Evolutionary conservation across 2,329 filamentous ascomycete species (phyloP).

Genomic region (Plenodomus lindquistii): DNA sequence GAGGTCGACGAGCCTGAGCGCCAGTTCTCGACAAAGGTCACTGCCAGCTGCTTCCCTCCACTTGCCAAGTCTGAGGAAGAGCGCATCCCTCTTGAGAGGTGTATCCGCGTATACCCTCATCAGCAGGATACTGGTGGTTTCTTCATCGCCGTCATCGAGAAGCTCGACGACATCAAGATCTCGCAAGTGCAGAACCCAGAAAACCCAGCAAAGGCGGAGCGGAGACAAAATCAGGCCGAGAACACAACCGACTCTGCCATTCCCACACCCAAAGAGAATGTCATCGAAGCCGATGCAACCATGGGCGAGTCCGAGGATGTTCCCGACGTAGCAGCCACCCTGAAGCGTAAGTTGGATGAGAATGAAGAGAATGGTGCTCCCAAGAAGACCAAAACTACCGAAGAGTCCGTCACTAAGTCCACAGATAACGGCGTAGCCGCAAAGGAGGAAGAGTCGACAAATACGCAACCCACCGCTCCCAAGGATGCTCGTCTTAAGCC

Average conservation of each 20-base stretch:
- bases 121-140: conserved; percentile 96
- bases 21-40: conserved; percentile 54
- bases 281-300: conserved; percentile 26
- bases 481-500: conserved; percentile 44
- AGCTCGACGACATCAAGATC: conserved; percentile 68
- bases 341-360: conserved; percentile 49
- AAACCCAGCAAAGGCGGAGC: conserved; percentile 30
- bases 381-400: conserved; percentile 42
- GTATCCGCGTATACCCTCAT: conserved; percentile 93
- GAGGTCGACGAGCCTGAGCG: conserved; percentile 64
- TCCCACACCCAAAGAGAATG: conserved; percentile 30
- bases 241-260: conserved; percentile 24
- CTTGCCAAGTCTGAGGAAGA: conserved; percentile 57
- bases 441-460: neutral
- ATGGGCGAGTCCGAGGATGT: conserved; percentile 17
- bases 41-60: conserved; percentile 82
- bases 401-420: conserved; percentile 8
- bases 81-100: conserved; percentile 79
- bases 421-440: conserved; percentile 7
- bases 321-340: conserved; percentile 14
- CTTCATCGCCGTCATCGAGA: conserved; percentile 95
- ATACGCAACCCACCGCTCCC: conserved; percentile 8
- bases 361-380: conserved; percentile 26
- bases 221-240: conserved; percentile 16
- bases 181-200: conserved; percentile 32